Conservation (phyloP, 495 filamentous ascomycete genomes). For the Thozetella sp. region DNA sequence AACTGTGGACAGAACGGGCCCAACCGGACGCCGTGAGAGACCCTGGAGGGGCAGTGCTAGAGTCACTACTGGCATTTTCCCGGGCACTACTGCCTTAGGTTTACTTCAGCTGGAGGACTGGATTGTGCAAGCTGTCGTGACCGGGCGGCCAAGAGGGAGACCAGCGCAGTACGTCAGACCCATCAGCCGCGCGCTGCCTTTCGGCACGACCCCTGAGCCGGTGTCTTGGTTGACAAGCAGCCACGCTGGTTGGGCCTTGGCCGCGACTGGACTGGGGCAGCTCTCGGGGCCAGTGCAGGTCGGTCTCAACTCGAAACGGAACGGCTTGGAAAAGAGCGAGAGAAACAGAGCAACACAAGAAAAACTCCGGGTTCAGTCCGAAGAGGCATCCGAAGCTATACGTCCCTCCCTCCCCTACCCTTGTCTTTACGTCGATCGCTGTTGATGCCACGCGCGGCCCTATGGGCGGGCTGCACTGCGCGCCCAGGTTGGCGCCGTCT, state of each 20-base stretch:
- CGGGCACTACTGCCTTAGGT: not conserved
- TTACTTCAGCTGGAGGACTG: too few species aligned
- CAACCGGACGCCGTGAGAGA: not conserved
- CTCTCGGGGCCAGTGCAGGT: not conserved
- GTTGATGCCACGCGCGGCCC: not conserved
- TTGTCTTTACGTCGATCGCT: not conserved
- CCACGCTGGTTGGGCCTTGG: too few species aligned
- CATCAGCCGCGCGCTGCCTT: too few species aligned
- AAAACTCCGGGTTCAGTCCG: not conserved
- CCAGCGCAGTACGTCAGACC: too few species aligned
- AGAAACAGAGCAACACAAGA: not conserved
- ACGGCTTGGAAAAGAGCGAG: not conserved
- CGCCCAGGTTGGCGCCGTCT: not conserved
- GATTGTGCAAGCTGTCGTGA: too few species aligned
- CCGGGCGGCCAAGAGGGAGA: too few species aligned
- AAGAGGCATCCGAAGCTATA: not conserved
- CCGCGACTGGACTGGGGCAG: too few species aligned
- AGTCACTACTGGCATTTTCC: not conserved
- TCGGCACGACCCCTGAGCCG: too few species aligned
- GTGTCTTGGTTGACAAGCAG: too few species aligned
- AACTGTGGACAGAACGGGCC: not conserved
- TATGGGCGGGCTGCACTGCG: too few species aligned
- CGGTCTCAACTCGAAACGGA: not conserved
- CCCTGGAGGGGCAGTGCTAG: not conserved
- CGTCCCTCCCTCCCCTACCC: not conserved